Evolutionary conservation across 1,284 basidiomycete genomes (phyloP).

Genomic region (Coniferiporia weirii): DNA sequence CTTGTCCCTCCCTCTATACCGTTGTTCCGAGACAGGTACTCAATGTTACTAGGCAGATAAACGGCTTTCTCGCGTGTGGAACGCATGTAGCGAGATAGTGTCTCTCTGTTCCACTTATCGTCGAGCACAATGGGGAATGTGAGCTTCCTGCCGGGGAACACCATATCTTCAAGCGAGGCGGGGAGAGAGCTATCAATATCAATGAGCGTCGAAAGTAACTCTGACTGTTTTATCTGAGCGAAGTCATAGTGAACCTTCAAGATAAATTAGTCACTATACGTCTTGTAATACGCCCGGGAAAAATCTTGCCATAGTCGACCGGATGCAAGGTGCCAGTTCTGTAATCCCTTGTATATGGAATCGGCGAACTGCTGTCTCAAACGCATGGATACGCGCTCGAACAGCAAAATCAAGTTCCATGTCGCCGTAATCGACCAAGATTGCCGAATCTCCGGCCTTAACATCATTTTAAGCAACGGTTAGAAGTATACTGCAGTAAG

Average conservation of each 20-base stretch:
- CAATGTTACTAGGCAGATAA: constrained; percentile 64
- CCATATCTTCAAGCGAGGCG: constrained; percentile 34
- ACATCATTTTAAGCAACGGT: not conserved
- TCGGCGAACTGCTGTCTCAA: constrained; percentile 39
- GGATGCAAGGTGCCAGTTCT: constrained; percentile 50
- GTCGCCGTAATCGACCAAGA: constrained; percentile 55
- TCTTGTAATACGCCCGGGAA: not conserved
- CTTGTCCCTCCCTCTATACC: constrained; percentile 44
- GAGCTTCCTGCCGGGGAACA: constrained; percentile 48
- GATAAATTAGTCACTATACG: constrained; percentile 3
- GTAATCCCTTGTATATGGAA: constrained; percentile 34
- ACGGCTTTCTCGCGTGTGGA: constrained; percentile 52
- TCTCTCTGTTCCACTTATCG: constrained; percentile 52
- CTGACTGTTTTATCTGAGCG: constrained; percentile 32
- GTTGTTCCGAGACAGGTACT: constrained; percentile 63
- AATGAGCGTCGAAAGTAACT: constrained; percentile 37
- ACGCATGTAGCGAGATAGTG: constrained; percentile 52
- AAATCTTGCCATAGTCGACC: constrained; percentile 47
- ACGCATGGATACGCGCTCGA: constrained; percentile 51
- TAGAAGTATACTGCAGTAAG: not conserved
- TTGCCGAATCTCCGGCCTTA: constrained; percentile 51
- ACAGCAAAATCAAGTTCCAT: constrained; percentile 46
- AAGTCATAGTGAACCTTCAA: constrained; percentile 49
- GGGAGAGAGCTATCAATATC: constrained; percentile 36
- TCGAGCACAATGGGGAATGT: constrained; percentile 61